Conservation (phyloP, 2,329 filamentous ascomycete genomes). For the Fusarium avenaceum region DNA sequence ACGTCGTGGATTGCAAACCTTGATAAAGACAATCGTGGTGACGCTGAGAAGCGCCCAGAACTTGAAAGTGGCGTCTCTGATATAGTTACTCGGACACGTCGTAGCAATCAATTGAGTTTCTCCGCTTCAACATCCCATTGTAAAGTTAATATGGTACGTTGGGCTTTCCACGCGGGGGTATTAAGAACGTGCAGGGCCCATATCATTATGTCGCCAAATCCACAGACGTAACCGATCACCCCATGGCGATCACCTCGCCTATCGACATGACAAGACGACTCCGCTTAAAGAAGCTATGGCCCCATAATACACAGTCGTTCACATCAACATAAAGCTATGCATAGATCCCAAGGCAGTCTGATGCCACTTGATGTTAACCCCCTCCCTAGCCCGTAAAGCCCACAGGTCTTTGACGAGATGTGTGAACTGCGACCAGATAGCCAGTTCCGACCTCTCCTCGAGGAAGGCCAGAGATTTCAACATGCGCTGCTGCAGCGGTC, state of each 20-base stretch:
- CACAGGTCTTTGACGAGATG: constrained; percentile 40
- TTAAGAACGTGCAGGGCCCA: neutral
- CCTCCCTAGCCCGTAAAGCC: constrained; percentile 34
- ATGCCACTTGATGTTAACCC: constrained; percentile 42
- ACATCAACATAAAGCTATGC: constrained; percentile 45
- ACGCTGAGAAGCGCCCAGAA: neutral
- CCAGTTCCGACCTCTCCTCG: constrained; percentile 37
- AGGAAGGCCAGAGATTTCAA: constrained; percentile 36
- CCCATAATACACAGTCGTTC: neutral
- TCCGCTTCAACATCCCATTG: neutral
- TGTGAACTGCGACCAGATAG: constrained; percentile 42
- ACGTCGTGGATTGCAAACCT: neutral
- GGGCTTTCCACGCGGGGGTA: neutral
- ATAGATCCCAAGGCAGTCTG: constrained; percentile 38
- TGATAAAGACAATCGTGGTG: neutral
- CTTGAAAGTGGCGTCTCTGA: neutral
- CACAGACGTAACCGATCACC: neutral
- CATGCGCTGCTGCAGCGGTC: constrained; percentile 40
- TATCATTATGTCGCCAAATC: neutral
- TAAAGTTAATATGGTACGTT: neutral
- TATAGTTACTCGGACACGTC: neutral
- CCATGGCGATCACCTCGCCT: neutral
- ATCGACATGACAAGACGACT: neutral
- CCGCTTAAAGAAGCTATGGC: neutral
- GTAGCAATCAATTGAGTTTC: neutral